Evolutionary conservation across 441 rosid genomes (phyloP), one percentile per base, ranked within the genome.

Genomic region (Populus hybrid): DNA sequence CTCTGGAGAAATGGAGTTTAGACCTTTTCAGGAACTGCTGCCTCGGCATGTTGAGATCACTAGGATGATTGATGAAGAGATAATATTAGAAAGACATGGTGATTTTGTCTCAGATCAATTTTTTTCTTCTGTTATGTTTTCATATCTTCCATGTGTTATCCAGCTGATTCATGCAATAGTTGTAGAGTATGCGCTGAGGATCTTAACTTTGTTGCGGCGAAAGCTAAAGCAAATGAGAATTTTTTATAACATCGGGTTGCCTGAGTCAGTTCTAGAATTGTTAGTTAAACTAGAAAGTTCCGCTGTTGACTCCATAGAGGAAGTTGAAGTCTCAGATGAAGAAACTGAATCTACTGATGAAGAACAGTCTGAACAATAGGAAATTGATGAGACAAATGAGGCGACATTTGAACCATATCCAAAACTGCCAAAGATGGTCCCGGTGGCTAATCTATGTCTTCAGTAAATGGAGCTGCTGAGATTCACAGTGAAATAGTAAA

Each of bases 401-500:
- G 63, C 38, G 46, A 38, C 70, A 50, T 72, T 72, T 66, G 84
- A 86, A 65, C 83, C 81, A 54, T 74, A 80, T 74, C 80, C 85
- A 38, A 59, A 73, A 32, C 77, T 28, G 68, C 89, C 87, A 57
- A 84, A 82, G 83, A 46, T 85, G 74, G 86, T 86, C 40, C 74
- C 75, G 3, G 83, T 88, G 89, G 89, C 88, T 12, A 85, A 86
- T 75, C 86, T 85, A 16, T 88, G 86, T 72, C 21, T 82, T 79
- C 87, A 12, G 88, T 86, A 28, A 86, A 88, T 57, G 89, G 89
- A 11, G 89, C 83, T 38, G 91, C 89, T 57, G 87, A 83, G 76
- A 89, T 87, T 73, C 91, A 89, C 40, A 87, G 86, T 75, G 89
- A 85, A 61, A 89, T 89, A 32, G 86, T 89, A 64, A 84, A 84